Conservation (phyloP, 2,329 filamentous ascomycete species). For the Monosporascus sp. region DNA sequence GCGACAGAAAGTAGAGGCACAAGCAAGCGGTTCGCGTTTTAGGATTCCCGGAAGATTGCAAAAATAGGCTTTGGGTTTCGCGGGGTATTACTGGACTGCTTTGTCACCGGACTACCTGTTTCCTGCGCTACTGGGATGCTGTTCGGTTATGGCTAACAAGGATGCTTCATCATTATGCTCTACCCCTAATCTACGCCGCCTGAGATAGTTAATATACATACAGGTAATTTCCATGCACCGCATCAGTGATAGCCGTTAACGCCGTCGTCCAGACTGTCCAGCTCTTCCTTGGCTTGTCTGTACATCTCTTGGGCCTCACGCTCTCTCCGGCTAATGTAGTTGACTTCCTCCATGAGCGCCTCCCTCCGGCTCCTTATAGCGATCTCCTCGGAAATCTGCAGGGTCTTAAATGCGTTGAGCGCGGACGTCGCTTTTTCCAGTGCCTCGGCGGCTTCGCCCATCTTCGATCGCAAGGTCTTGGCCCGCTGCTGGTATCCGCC, state of each 20-base stretch:
- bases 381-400: slow-evolving; percentile 75
- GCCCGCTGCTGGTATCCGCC: slow-evolving; percentile 87
- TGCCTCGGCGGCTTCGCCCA: slow-evolving; percentile 66
- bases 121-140: neutral
- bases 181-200: neutral
- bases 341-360: slow-evolving; percentile 74
- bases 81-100: neutral
- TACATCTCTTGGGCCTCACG: slow-evolving; percentile 88
- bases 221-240: neutral
- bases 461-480: slow-evolving; percentile 74
- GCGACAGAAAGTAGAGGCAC: slow-evolving; percentile 31
- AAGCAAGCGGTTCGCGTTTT: no score
- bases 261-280: slow-evolving; percentile 51
- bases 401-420: slow-evolving; percentile 66
- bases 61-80: neutral
- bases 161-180: neutral
- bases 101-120: no score
- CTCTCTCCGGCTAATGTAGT: slow-evolving; percentile 73
- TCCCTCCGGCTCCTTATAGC: slow-evolving; percentile 69
- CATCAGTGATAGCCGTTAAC: slow-evolving; percentile 33
- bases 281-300: slow-evolving; percentile 68
- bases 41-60: no score
- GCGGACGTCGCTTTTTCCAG: slow-evolving; percentile 69
- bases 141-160: neutral
- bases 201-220: neutral